Base-by-base conservation (phyloP, 2,329 filamentous ascomycete species). In the Colletotrichum higginsianum region DNA sequence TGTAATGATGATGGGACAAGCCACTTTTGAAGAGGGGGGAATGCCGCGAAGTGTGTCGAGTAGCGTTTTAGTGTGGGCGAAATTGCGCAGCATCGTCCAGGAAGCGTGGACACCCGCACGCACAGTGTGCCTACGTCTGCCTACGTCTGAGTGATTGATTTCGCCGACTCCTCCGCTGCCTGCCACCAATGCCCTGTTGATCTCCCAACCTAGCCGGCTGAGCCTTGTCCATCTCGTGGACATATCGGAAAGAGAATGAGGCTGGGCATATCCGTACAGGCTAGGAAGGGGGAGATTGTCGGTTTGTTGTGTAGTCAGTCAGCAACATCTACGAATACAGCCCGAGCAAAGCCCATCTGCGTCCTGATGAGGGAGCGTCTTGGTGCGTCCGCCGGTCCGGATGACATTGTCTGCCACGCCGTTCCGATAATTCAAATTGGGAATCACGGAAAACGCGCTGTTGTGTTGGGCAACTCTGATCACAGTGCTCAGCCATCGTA, bases 31-130 rank as follows among this genome's bases (percentile, higher is more conserved):
- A 47, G 65, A 72, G 69, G 66, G 62, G 30, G 69, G 66, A 68
- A 72, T 69, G 58, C 64, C 61, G 53, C 47, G 64, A 63, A 72
- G 69, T 72, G 65, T 72, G 65, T 72, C 66, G 66, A 64, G 58
- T 69, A 18, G 66, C 64, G 69, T 72, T 72, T 72, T 72, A 63
- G 69, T 72, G 69, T 72, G 69, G 69, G 53, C 46, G 65, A 71
- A 42, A 64, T 56, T 56, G 62, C 58, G 58, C 53, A 69, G 63
- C 58, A 26, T 64, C 49, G n/a, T 26, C 53, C 46, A 71, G 62
- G 53, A 58, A 68, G 66, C 66, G 38, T 57, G 13, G n/a, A 30
- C 23, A 62, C 47, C 40, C 38, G 44, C 53, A 38, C 35, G 30
- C 66, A 72, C 69, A 60, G 65, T 72, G 69, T 64, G 53, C 26